These are phyloP conservation scores for Fragaria ananassa DNA, from an alignment of 306 rosid species.

Conservation along the genomic window DNA sequence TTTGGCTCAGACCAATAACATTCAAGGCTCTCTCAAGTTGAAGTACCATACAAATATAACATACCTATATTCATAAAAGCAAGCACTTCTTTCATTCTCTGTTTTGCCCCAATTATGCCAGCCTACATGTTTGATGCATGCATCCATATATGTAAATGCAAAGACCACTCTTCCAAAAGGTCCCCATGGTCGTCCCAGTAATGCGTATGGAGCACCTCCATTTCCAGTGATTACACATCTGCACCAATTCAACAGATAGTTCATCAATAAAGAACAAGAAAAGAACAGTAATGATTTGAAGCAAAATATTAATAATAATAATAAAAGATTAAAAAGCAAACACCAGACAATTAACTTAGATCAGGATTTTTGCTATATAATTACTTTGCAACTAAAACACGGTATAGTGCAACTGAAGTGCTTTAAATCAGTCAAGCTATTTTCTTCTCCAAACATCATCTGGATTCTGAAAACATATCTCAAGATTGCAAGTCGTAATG, in stretches of 20 bases:
- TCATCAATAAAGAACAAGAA: conserved; percentile 11
- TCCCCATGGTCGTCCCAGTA: conserved; percentile 94
- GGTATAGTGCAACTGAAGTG: background rate
- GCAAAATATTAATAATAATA: background rate
- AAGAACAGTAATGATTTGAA: conserved; percentile 3
- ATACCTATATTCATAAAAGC: conserved; percentile 83
- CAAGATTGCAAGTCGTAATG: background rate
- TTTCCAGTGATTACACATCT: conserved; percentile 85
- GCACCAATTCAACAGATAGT: conserved; percentile 26
- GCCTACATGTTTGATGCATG: conserved; percentile 59
- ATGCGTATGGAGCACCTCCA: conserved; percentile 47
- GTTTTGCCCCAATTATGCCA: conserved; percentile 84
- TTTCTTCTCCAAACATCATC: conserved; percentile 1
- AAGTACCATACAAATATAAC: conserved; percentile 6
- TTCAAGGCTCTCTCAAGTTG: background rate
- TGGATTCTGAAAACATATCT: background rate
- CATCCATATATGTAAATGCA: conserved; percentile 77
- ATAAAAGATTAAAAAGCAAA: background rate
- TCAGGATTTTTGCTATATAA: background rate
- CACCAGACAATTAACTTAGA: background rate
- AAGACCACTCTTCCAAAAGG: conserved; percentile 85
- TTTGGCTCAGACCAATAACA: background rate
- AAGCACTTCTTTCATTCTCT: conserved; percentile 73
- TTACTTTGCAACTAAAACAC: background rate
- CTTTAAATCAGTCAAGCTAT: background rate